Conservation (phyloP, 306 rosid genomes). For the Citrullus mucosospermus region DNA sequence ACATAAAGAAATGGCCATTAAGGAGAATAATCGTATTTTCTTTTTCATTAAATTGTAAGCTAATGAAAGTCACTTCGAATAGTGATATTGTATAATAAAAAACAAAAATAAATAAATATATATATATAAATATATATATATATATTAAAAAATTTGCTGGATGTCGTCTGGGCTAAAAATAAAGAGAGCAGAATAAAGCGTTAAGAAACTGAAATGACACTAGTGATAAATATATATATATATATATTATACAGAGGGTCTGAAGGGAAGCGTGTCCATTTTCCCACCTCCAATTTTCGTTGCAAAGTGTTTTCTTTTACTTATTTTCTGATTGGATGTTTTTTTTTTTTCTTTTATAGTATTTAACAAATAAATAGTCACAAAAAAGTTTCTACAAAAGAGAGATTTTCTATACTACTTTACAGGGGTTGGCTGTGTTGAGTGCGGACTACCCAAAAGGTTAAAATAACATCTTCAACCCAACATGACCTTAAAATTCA, state of each 20-base stretch:
- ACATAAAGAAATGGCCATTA: not conserved
- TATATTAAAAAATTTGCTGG: not conserved
- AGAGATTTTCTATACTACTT: no score
- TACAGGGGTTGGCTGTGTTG: no score
- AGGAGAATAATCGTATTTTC: not conserved
- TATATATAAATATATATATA: not conserved
- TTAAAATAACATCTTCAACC: no score
- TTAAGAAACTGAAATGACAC: not conserved
- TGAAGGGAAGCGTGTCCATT: not conserved
- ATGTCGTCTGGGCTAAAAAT: not conserved
- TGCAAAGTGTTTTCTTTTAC: not conserved
- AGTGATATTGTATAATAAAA: not conserved
- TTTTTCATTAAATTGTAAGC: not conserved
- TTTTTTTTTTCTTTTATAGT: not conserved
- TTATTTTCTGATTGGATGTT: not conserved
- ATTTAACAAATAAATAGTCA: not conserved
- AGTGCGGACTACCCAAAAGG: no score
- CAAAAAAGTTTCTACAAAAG: not conserved
- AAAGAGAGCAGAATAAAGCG: slow-evolving; percentile 4
- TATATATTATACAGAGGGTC: not conserved
- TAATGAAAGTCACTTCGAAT: not conserved
- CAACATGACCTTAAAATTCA: no score
- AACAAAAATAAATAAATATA: no score
- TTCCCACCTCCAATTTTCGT: not conserved
- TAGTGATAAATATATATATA: not conserved